Conservation (phyloP, 1,284 basidiomycete genomes). For the Trichosporon sp. region DNA sequence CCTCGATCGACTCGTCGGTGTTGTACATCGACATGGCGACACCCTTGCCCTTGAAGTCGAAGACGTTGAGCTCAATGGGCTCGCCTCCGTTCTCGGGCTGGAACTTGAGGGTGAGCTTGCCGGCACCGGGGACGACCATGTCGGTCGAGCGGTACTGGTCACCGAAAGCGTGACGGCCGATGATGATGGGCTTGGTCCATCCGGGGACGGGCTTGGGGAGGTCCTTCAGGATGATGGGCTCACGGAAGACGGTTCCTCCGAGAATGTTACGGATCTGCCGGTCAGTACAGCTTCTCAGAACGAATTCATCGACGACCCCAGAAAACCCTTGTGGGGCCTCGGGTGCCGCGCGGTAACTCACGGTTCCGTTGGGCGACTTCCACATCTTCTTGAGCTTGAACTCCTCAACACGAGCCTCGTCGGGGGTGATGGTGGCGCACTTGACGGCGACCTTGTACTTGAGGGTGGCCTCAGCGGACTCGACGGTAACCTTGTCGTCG, state of each 20-base stretch:
- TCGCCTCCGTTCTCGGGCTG: constrained; percentile 68
- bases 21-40: constrained; percentile 94
- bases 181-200: constrained; percentile 94
- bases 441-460: constrained; percentile 72
- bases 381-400: constrained; percentile 99
- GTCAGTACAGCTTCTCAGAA: background rate
- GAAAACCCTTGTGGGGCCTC: background rate
- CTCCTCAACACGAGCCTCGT: constrained; percentile 66
- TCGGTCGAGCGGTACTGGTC: constrained; percentile 96
- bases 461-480: constrained; percentile 86
- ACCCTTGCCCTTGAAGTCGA: constrained; percentile 82
- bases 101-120: constrained; percentile 84
- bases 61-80: constrained; percentile 68
- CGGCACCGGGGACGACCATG: constrained; percentile 77
- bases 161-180: constrained; percentile 95
- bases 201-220: constrained; percentile 93
- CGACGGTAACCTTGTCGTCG: constrained; percentile 86
- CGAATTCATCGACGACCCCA: background rate
- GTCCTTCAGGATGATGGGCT: constrained; percentile 87
- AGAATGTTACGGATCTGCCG: constrained; percentile 87
- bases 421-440: constrained; percentile 98
- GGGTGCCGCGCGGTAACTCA: constrained; percentile 48
- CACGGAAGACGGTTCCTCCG: constrained; percentile 96
- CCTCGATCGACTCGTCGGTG: constrained; percentile 87
- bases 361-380: constrained; percentile 90